Evolutionary conservation across 2,329 filamentous ascomycete species (phyloP).

Genomic region (Mariannaea sp.): DNA sequence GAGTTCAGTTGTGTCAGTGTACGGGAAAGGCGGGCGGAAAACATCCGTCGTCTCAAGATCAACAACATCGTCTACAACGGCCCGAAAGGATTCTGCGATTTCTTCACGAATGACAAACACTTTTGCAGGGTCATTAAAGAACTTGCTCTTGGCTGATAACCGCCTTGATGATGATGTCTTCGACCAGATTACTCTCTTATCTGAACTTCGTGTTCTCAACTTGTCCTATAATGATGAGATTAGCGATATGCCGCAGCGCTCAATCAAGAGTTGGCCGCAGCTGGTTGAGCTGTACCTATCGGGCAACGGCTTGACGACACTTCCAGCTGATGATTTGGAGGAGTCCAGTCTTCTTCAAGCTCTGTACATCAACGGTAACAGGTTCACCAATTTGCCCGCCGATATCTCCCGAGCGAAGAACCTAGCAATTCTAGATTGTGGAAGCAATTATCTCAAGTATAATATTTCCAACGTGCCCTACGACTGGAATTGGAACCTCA

Average conservation of each 20-base stretch:
- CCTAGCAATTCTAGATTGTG: slow-evolving; percentile 88
- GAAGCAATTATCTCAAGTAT: slow-evolving; percentile 95
- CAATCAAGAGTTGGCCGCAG: slow-evolving; percentile 87
- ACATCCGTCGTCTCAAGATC: slow-evolving; percentile 78
- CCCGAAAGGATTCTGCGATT: slow-evolving; percentile 87
- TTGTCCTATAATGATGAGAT: slow-evolving; percentile 89
- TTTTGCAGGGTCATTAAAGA: slow-evolving; percentile 82
- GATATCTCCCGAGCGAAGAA: slow-evolving; percentile 95
- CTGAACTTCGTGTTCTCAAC: slow-evolving; percentile 86
- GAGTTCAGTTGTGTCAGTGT: slow-evolving; percentile 81
- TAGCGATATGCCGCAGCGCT: slow-evolving; percentile 86
- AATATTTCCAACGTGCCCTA: slow-evolving; percentile 99
- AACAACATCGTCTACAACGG: slow-evolving; percentile 56
- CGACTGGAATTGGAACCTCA: slow-evolving; percentile 99
- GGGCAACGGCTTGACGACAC: slow-evolving; percentile 87
- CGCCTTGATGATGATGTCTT: slow-evolving; percentile 93
- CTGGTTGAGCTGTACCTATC: slow-evolving; percentile 92
- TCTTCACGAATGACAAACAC: slow-evolving; percentile 81
- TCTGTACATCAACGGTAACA: slow-evolving; percentile 95
- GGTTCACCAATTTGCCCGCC: slow-evolving; percentile 94
- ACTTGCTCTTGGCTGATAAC: slow-evolving; percentile 91
- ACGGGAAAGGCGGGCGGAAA: slow-evolving; percentile 80
- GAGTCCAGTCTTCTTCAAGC: slow-evolving; percentile 86
- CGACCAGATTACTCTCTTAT: slow-evolving; percentile 81
- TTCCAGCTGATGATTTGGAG: slow-evolving; percentile 93